Evolutionary conservation across 2,329 filamentous ascomycete species (phyloP), one percentile per base, ranked within the genome.

Genomic region (Microcyclospora tardicrescens): DNA sequence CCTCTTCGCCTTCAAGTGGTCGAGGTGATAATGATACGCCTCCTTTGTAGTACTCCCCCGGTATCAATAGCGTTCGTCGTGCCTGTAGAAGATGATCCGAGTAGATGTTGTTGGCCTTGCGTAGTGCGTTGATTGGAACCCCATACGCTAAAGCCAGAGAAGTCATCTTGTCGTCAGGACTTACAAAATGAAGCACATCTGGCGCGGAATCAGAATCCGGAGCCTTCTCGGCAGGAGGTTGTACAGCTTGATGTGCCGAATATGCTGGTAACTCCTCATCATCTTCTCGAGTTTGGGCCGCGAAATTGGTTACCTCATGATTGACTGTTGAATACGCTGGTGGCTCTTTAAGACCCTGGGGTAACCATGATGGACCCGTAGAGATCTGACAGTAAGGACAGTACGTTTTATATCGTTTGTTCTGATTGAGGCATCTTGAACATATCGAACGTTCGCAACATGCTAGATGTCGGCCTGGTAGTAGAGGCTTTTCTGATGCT

Each of bases 361-460:
- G 72, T 35, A 77, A 67, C 3, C 77, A 59, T 6, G 73, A 74
- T 2, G 77, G 74, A 4, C 61, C 64, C 33, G 65, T 71, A 5
- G 78, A 77, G 49, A 84, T 72, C 60, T 89, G 84, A 57, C 84
- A 91, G 59, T 81, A 89, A 0, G 83, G 83, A 55, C 73, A 77
- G 48, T 77, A 77, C 29, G 67, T 64, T 38, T 71, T 70, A 60
- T 84, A 86, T 31, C 81, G 75, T 24, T 68, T 64, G 55, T 85
- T 85, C 34, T 72, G 78, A 55, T 73, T 63, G 50, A 84, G 72
- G 60, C 83, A 89, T 43, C 66, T 66, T 12, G 75, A 74, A 60
- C 83, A 91, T 52, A 89, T 81, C 30, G 76, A 65, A 38, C 83
- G 72, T 33, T 65, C 66, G 58, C 83, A 89, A 58, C 84, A 89